Conservation (phyloP, 169 alveolate species). For the Plasmodium vivax region DNA sequence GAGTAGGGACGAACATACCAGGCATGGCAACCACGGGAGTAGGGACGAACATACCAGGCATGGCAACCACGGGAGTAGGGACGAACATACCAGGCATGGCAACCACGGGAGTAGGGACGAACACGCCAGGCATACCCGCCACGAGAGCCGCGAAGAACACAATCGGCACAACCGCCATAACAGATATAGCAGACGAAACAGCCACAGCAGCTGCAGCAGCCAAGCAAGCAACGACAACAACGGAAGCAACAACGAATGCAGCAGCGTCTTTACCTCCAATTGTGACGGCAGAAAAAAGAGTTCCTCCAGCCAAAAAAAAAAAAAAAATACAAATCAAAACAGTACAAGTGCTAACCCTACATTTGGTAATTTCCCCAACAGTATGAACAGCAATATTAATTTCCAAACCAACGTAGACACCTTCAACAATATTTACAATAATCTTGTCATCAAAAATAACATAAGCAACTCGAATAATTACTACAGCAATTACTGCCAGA, state of each 20-base stretch:
- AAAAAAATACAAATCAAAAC: not conserved
- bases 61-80: no score
- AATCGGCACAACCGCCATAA: not conserved
- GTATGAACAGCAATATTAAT: constrained; percentile 8
- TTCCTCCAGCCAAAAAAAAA: not conserved
- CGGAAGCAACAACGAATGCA: constrained; percentile 3
- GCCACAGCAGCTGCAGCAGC: not conserved
- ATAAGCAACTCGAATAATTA: constrained; percentile 19
- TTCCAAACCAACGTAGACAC: constrained; percentile 11
- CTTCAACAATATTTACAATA: constrained; percentile 12
- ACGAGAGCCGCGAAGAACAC: not conserved
- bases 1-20: no score
- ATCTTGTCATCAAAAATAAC: constrained; percentile 11
- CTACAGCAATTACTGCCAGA: constrained; percentile 22
- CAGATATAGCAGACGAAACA: not conserved
- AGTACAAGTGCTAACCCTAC: not conserved
- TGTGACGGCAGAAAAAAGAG: not conserved
- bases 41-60: not conserved
- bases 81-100: no score
- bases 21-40: not conserved
- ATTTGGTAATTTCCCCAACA: not conserved
- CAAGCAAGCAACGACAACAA: not conserved
- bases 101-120: not conserved
- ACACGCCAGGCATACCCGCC: not conserved
- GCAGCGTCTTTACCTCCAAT: not conserved